Percentiles rank a stretch among this genome's conserved stretches.
Conservation (phyloP, 495 filamentous ascomycete genomes). For the Penicillium diatomitis region DNA sequence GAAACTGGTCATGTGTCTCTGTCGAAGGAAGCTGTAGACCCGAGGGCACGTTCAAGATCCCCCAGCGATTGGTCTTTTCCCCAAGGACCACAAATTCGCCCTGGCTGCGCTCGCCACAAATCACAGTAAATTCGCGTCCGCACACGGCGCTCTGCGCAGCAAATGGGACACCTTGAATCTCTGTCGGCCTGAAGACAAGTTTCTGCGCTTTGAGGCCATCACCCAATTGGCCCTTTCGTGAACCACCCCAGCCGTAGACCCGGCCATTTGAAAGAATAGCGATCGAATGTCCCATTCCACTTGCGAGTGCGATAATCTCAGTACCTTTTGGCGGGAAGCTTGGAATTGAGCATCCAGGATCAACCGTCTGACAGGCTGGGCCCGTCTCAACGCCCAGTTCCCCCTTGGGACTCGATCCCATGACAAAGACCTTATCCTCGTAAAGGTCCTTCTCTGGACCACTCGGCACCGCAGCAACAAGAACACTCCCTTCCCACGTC, state of each 20-base stretch:
- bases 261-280: slow-evolving; percentile 64
- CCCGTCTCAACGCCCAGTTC: slow-evolving; percentile 55
- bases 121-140: slow-evolving; percentile 72
- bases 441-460: slow-evolving; percentile 3
- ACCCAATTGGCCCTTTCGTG: slow-evolving; percentile 77
- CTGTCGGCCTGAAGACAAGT: slow-evolving; percentile 48
- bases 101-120: slow-evolving; percentile 42
- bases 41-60: slow-evolving; percentile 38
- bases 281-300: slow-evolving; percentile 70
- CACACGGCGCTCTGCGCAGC: slow-evolving; percentile 50
- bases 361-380: neutral
- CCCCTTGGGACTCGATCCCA: slow-evolving; percentile 59
- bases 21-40: neutral
- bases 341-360: slow-evolving; percentile 25
- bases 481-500: slow-evolving; percentile 64
- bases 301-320: slow-evolving; percentile 47
- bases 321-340: slow-evolving; percentile 52
- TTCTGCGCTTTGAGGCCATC: slow-evolving; percentile 23
- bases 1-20: slow-evolving; percentile 9
- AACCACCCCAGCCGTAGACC: slow-evolving; percentile 81
- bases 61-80: slow-evolving; percentile 53
- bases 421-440: slow-evolving; percentile 43
- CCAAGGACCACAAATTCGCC: slow-evolving; percentile 57
- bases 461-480: slow-evolving; percentile 32
- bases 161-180: slow-evolving; percentile 48